Evolutionary conservation across 1,284 basidiomycete genomes (phyloP).

Genomic region (Cryptococcus sp.): DNA sequence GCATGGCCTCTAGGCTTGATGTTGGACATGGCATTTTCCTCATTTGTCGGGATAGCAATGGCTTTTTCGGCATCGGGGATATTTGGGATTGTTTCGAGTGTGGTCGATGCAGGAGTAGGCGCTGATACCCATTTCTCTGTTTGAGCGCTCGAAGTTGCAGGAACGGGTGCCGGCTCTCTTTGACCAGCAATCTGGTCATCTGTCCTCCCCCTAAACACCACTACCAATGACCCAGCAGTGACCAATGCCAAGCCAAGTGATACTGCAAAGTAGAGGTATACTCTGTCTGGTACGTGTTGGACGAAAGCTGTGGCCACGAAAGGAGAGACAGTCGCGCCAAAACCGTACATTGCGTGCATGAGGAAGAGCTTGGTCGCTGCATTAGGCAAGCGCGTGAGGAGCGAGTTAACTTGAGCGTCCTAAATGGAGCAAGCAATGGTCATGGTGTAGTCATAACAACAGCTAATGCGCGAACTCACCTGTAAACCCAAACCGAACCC

Average conservation of each 20-base stretch:
- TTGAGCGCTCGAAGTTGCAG: not conserved
- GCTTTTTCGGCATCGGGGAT: not conserved
- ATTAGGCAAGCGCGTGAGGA: constrained; percentile 38
- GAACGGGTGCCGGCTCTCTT: constrained; percentile 3
- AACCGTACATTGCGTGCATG: constrained; percentile 63
- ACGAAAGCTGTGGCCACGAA: constrained; percentile 70
- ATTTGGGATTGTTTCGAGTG: not conserved
- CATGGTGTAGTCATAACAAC: not conserved
- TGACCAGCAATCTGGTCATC: constrained; percentile 57
- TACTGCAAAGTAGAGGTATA: constrained; percentile 64
- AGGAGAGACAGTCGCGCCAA: constrained; percentile 67
- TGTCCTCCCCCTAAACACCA: constrained; percentile 61
- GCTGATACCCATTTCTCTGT: not conserved
- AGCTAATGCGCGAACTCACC: constrained; percentile 42
- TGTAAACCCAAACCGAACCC: constrained; percentile 64
- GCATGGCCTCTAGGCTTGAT: not conserved
- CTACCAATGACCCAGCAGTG: constrained; percentile 56
- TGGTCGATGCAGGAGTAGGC: not conserved
- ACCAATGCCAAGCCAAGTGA: constrained; percentile 61
- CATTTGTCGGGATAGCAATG: not conserved
- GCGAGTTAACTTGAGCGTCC: constrained; percentile 48
- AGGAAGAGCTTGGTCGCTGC: constrained; percentile 62
- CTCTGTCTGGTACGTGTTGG: constrained; percentile 55
- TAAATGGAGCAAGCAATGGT: not conserved
- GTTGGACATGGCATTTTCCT: no score